These are phyloP conservation scores for Marasmius sp. DNA, from an alignment of 1,284 basidiomycete genomes.

Conservation along the genomic window DNA sequence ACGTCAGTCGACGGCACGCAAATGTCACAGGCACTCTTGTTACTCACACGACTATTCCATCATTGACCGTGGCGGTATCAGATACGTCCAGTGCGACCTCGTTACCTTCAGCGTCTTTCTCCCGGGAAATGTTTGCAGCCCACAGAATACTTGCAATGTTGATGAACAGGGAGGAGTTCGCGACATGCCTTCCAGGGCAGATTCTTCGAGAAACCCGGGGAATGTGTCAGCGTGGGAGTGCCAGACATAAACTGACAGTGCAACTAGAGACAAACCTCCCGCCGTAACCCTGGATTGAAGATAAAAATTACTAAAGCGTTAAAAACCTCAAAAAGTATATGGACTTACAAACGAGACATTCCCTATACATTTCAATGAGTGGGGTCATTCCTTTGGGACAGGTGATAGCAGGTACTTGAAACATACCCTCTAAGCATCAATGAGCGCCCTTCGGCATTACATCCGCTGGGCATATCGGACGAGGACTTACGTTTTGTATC, in stretches of 20 bases:
- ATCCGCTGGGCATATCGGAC: background rate
- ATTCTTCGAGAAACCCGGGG: background rate
- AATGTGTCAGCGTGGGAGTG: background rate
- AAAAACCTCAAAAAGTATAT: background rate
- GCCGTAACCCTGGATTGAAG: background rate
- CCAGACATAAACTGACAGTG: background rate
- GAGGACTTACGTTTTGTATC: constrained; percentile 2
- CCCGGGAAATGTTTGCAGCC: background rate
- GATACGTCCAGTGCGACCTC: background rate
- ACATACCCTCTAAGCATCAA: constrained; percentile 1
- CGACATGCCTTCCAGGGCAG: constrained; percentile 5
- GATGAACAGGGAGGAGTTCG: constrained; percentile 4
- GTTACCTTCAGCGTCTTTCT: background rate
- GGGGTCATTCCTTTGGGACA: background rate
- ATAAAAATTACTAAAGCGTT: background rate
- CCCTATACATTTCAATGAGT: background rate
- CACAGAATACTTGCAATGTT: constrained; percentile 3
- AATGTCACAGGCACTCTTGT: background rate
- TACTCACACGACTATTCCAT: constrained; percentile 3
- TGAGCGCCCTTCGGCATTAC: too few species aligned
- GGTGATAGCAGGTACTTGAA: background rate
- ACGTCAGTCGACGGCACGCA: background rate
- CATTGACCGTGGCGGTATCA: background rate
- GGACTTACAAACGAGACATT: background rate
- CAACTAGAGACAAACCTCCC: background rate